Base-by-base conservation (phyloP, 2,329 filamentous ascomycete species). In the Colletotrichum limetticola region DNA sequence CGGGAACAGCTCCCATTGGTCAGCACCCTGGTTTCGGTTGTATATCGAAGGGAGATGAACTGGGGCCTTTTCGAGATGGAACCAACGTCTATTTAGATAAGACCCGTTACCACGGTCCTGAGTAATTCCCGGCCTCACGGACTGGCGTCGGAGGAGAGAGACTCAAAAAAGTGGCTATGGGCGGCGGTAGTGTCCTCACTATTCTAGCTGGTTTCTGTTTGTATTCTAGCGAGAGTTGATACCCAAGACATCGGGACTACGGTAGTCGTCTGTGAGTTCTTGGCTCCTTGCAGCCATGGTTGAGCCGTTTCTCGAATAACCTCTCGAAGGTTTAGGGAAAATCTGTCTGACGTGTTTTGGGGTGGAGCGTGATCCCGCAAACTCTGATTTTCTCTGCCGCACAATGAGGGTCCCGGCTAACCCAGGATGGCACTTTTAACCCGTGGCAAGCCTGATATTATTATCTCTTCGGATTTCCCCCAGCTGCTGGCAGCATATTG, bases 21-120 rank as follows among this genome's bases (percentile, higher is more conserved):
- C 49, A 5, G 14, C n/a, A 37, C 22, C 60, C 66, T 28, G 53
- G 22, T 65, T 52, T 35, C 24, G 56, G 46, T 53, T 65, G 46
- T 58, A 65, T 57, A 70, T 52, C 28, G 66, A 65, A 56, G 42
- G 66, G 69, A 72, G 65, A 72, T 72, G 65, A 68, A 62, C 65
- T 58, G 58, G 68, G 68, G 68, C 63, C 63, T n/a, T 19, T 35
- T 35, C 7, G 42, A 28, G n/a, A 56, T 46, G 56, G 56, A 67
- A 62, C 57, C 63, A 67, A 68, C 64, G 55, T 58, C 55, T 53
- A 60, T 57, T 57, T 71, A 59, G 30, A 69, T 55, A 56, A 60
- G 55, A 69, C 70, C 66, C 66, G 46, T 72, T 42, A 24, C 32
- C 66, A 24, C 60, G 53, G 70, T 72, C 70, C 70, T 69, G 55